phyloP scores from a whole-genome alignment of 228 moss, liverwort and hornwort genomes.

The Sphagnum magellanicum region DNA sequence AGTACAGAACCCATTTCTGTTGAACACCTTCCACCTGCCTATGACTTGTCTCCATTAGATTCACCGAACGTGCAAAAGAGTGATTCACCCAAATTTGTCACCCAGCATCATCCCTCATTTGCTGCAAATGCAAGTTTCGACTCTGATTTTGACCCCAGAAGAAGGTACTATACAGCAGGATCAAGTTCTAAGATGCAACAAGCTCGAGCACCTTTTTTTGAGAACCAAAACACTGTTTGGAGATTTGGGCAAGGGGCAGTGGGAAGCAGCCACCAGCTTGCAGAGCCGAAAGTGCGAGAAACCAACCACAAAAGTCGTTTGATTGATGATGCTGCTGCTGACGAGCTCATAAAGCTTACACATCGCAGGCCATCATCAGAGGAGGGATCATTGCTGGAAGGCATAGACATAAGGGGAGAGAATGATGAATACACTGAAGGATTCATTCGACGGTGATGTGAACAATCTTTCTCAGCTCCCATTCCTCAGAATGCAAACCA shows the following conservation, averaged over 20 bases:
- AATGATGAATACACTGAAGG: slow-evolving; percentile 88
- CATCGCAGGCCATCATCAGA: slow-evolving; percentile 48
- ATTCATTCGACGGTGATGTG: slow-evolving; percentile 43
- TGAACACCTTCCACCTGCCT: slow-evolving; percentile 21
- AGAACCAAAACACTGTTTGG: too few species aligned
- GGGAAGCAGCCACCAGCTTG: too few species aligned
- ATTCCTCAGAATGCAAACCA: too few species aligned
- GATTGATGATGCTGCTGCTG: slow-evolving; percentile 19
- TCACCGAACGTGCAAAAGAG: slow-evolving; percentile 27
- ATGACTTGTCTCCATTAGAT: slow-evolving; percentile 53
- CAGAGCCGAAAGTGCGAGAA: too few species aligned
- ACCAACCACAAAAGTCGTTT: not conserved
- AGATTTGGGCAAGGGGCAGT: too few species aligned
- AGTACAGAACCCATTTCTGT: slow-evolving; percentile 33
- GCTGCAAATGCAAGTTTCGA: too few species aligned
- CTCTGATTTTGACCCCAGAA: too few species aligned
- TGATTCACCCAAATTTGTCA: slow-evolving; percentile 26
- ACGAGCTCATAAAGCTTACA: slow-evolving; percentile 53
- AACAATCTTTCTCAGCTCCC: not conserved
- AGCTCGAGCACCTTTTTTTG: too few species aligned
- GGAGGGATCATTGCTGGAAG: slow-evolving; percentile 61
- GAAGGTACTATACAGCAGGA: too few species aligned
- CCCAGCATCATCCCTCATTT: not conserved
- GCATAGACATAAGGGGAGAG: slow-evolving; percentile 74
- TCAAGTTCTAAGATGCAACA: too few species aligned